Conservation (phyloP, 2,329 filamentous ascomycete genomes). For the Neopestalotiopsis sp. region DNA sequence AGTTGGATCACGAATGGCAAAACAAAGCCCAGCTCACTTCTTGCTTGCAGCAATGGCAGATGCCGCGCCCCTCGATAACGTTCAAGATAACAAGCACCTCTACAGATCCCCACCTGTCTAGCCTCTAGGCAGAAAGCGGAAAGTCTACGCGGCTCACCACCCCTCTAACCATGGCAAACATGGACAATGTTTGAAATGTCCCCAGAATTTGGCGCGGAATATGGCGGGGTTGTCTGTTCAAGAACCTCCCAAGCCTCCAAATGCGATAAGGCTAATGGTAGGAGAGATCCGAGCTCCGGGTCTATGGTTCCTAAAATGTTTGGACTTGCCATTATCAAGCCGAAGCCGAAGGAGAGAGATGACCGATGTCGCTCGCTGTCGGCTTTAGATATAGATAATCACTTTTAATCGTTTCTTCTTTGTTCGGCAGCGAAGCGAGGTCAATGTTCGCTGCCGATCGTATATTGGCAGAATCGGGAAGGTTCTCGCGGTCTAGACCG, state of each 20-base stretch:
- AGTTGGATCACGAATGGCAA: background rate
- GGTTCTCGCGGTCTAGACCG: constrained; percentile 25
- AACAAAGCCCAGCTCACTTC: background rate
- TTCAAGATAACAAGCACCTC: constrained; percentile 3
- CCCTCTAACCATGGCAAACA: background rate
- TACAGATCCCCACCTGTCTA: background rate
- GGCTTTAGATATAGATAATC: background rate
- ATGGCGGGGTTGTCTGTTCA: background rate
- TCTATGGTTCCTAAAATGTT: background rate
- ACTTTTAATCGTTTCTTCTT: background rate
- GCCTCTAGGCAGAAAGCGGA: constrained; percentile 10
- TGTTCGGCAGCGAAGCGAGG: too few species aligned
- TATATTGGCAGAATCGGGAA: constrained; percentile 26
- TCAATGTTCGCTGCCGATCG: constrained; percentile 2
- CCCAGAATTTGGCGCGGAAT: background rate
- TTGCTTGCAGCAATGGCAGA: background rate
- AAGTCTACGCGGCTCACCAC: constrained; percentile 13
- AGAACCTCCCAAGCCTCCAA: background rate
- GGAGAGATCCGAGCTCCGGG: constrained; percentile 9
- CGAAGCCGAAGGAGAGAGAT: background rate
- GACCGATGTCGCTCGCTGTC: constrained; percentile 12
- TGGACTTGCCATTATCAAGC: background rate
- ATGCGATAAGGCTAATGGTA: constrained; percentile 16
- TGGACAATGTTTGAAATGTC: too few species aligned
- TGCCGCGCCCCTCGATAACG: background rate